These are phyloP conservation scores for Moesziomyces aphidis DNA, from an alignment of 1,284 basidiomycete species.

Conservation along the genomic window DNA sequence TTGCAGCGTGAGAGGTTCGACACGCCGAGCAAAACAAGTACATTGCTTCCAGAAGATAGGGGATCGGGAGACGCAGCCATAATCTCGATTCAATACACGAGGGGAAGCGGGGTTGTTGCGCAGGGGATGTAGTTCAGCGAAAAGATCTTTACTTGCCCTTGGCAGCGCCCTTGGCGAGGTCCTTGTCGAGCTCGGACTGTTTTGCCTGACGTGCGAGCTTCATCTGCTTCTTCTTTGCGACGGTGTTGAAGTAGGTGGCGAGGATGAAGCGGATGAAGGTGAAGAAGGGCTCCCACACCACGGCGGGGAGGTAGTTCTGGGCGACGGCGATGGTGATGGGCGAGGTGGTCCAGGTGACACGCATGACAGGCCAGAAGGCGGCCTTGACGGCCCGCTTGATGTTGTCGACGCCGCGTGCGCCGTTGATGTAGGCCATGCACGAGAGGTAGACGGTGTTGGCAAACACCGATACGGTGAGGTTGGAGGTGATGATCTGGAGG, in stretches of 20 bases:
- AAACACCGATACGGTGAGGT: conserved; percentile 81
- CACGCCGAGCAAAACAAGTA: not conserved
- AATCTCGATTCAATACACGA: not conserved
- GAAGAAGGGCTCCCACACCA: conserved; percentile 60
- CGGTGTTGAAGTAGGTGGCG: conserved; percentile 57
- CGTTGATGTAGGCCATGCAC: conserved; percentile 86
- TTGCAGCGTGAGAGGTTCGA: too few species aligned
- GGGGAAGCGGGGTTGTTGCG: not conserved
- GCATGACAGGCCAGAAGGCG: conserved; percentile 80
- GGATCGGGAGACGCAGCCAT: too few species aligned
- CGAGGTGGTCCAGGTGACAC: conserved; percentile 80
- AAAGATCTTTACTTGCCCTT: conserved; percentile 36
- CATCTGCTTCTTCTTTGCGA: conserved; percentile 64
- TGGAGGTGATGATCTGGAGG: conserved; percentile 77
- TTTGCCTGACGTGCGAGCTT: conserved; percentile 45
- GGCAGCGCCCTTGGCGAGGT: conserved; percentile 53
- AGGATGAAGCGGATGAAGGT: conserved; percentile 57
- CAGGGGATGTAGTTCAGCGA: not conserved
- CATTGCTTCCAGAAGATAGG: not conserved
- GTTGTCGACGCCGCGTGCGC: conserved; percentile 77
- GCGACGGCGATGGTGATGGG: conserved; percentile 79
- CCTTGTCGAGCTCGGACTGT: conserved; percentile 31
- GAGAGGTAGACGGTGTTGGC: conserved; percentile 77
- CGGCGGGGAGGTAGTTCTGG: conserved; percentile 78
- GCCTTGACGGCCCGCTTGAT: conserved; percentile 78